Base-by-base conservation (phyloP, 495 filamentous ascomycete genomes). In the Talaromyces borbonicus region DNA sequence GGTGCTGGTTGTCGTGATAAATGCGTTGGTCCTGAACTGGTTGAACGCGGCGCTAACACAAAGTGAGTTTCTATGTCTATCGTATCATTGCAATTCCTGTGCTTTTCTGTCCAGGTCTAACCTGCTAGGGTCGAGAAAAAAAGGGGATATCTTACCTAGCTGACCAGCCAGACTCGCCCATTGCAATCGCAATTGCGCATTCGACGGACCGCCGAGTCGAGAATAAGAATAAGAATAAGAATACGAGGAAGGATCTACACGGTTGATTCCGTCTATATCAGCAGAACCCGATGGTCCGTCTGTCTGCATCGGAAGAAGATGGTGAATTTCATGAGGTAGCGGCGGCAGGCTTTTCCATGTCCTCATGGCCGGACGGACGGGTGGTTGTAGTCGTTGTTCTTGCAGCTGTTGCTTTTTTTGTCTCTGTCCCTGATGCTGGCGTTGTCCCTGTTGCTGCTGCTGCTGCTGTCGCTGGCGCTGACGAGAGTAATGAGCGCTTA, bases 81-180 rank as follows among this genome's bases (percentile, higher is more conserved):
- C n/a, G n/a, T n/a, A n/a, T n/a, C n/a, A n/a, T n/a, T n/a, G n/a
- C n/a, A n/a, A n/a, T n/a, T n/a, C n/a, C n/a, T n/a, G n/a, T n/a
- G n/a, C n/a, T n/a, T n/a, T n/a, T n/a, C n/a, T n/a, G n/a, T n/a
- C n/a, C n/a, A n/a, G n/a, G n/a, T n/a, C n/a, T n/a, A n/a, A n/a
- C n/a, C n/a, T n/a, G n/a, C n/a, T n/a, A n/a, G n/a, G n/a, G n/a
- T n/a, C n/a, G n/a, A n/a, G n/a, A 26, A 26, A 26, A 16, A 35
- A n/a, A n/a, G 31, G 5, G 18, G n/a, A 41, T 5, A 8, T 25
- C 43, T 15, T 19, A 37, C 43, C 30, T n/a, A 41, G 12, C 26
- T 41, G 43, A 23, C 43, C 43, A n/a, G 30, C 43, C 16, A 46
- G 12, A 24, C 33, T 35, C 9, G 43, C 43, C 43, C 29, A 35